phyloP scores from a whole-genome alignment of 306 rosid genomes.

The Prinsepia uniflora region DNA sequence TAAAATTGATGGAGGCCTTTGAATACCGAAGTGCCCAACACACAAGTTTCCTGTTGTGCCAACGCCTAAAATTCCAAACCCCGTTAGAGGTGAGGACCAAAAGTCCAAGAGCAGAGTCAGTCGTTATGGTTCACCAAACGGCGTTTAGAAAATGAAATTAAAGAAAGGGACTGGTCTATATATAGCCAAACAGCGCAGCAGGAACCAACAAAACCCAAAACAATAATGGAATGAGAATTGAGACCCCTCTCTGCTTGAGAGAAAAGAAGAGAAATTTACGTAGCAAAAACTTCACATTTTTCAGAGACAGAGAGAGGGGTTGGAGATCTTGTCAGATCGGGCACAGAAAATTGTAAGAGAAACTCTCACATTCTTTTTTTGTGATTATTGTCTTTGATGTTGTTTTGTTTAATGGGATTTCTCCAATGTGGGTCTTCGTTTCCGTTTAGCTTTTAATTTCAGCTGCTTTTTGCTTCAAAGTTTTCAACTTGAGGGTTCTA shows the following conservation, averaged over 20 bases:
- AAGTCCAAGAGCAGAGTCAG: background rate
- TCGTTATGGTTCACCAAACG: background rate
- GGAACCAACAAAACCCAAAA: constrained; percentile 2
- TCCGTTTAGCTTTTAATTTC: constrained; percentile 14
- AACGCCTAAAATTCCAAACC: background rate
- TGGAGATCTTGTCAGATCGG: constrained; percentile 71
- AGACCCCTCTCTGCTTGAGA: constrained; percentile 24
- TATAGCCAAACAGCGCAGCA: constrained; percentile 37
- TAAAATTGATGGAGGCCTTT: too few species aligned
- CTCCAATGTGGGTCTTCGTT: constrained; percentile 39
- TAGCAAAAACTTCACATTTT: constrained; percentile 29
- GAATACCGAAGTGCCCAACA: too few species aligned
- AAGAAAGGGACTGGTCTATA: constrained; percentile 34
- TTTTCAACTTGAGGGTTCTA: constrained; percentile 22
- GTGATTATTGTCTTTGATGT: background rate
- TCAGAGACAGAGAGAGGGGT: constrained; percentile 2
- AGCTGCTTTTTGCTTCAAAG: constrained; percentile 17
- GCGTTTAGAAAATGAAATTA: background rate
- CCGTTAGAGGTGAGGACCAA: background rate
- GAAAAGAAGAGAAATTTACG: background rate
- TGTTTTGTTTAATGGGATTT: constrained; percentile 5
- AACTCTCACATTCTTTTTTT: constrained; percentile 13
- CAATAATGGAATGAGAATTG: constrained; percentile 14
- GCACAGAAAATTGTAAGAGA: constrained; percentile 28
- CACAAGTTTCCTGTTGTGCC: background rate